phyloP scores from a whole-genome alignment of 2,329 filamentous ascomycete species.

The Lecanicillium sp. region DNA sequence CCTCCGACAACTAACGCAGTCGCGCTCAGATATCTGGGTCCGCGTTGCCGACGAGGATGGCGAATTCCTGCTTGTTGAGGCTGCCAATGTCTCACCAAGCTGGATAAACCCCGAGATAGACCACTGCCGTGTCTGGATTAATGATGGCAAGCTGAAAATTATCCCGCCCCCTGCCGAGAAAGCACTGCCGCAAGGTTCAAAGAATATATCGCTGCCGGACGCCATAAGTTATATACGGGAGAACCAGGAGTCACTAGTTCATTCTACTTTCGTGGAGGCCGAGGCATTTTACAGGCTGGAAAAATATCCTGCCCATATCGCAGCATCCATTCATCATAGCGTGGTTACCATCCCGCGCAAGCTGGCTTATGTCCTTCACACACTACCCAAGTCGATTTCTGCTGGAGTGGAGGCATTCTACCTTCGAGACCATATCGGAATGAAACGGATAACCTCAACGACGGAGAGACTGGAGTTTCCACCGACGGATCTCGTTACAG shows the following conservation, averaged over 20 bases:
- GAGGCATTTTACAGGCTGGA: conserved; percentile 86
- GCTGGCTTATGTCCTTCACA: conserved; percentile 70
- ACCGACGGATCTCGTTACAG: conserved; percentile 69
- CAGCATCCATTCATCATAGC: conserved; percentile 67
- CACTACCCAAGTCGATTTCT: conserved; percentile 67
- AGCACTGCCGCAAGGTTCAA: conserved; percentile 19
- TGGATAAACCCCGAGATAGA: conserved; percentile 93
- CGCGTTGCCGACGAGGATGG: conserved; percentile 82
- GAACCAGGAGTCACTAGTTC: conserved; percentile 52
- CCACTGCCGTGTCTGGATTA: conserved; percentile 82
- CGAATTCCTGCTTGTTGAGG: conserved; percentile 91
- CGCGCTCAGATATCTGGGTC: conserved; percentile 70
- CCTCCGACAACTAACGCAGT: conserved; percentile 69
- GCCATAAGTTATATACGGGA: conserved; percentile 55
- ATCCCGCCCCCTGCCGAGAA: conserved; percentile 48
- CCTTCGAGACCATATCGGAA: conserved; percentile 69
- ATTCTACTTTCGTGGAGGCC: conserved; percentile 68
- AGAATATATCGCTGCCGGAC: conserved; percentile 51
- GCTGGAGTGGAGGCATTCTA: conserved; percentile 89
- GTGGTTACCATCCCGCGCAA: conserved; percentile 70
- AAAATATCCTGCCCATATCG: conserved; percentile 74
- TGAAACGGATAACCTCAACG: conserved; percentile 59
- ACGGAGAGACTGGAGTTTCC: conserved; percentile 54
- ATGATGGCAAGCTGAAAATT: conserved; percentile 66
- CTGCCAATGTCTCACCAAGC: conserved; percentile 74